Base-by-base conservation (phyloP, 441 rosid species). In the Codiaeum variegatum region DNA sequence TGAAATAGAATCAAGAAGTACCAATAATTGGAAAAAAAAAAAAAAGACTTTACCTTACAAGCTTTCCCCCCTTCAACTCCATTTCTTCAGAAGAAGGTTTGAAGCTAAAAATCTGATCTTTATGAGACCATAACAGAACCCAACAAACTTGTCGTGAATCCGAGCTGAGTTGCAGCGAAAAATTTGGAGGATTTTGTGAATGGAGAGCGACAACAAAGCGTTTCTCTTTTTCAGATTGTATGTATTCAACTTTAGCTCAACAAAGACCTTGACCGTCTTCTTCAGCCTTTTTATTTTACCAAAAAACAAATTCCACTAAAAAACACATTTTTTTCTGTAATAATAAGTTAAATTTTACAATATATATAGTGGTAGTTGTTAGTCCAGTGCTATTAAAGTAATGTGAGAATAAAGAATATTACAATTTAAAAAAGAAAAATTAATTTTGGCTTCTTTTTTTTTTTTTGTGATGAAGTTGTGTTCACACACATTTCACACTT, bases 41-140 rank as follows among this genome's bases (percentile, higher is more conserved):
- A 36, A 28, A 16, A 66, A 12, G 26, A 38, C 67, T 83, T 82
- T 34, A 85, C 97, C 88, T 90, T 62, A 89, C 87, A 73, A 89
- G 86, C 82, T 81, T 89, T 59, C 83, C 91, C 85, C 86, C 90
- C 81, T 76, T 88, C 75, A 85, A 79, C 84, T 93, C 97, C 97
- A 90, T 94, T 31, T 42, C 61, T 40, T 40, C 62, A 65, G 60
- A 79, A 36, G 62, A 67, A 55, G 65, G 64, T 46, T 52, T 32
- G 7, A 26, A 65, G 61, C 65, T 66, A 72, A 6, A 56, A 51
- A 62, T 75, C 54, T 24, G 66, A 77, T 63, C 40, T 55, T 55
- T 40, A 28, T 3, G 63, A 5, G 34, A 44, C 31, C 74, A 32
- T 36, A 47, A 18, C 42, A 29, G 67, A 1, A 16, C 55, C 59